Conservation (phyloP, 257 asterid genomes). For the Plantago ovata region DNA sequence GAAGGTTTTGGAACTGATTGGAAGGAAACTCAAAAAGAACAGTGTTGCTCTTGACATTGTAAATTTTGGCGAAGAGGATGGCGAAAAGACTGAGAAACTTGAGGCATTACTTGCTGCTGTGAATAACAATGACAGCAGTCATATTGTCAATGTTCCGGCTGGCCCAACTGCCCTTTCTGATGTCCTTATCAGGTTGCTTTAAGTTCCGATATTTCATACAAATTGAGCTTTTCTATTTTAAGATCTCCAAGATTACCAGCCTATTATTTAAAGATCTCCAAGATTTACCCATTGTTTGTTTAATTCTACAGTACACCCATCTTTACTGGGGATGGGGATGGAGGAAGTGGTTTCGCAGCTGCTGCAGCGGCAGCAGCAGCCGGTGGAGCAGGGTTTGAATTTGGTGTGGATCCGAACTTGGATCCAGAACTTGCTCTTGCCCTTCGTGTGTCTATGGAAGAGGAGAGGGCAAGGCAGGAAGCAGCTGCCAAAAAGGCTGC, state of each 20-base stretch:
- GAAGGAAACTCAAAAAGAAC: conserved; percentile 88
- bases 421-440: conserved; percentile 99
- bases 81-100: conserved; percentile 80
- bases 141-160: conserved; percentile 85
- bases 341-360: conserved; percentile 89
- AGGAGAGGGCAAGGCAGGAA: conserved; percentile 99
- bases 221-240: conserved; percentile 11
- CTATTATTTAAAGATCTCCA: neutral
- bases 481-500: conserved; percentile 97
- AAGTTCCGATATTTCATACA: neutral
- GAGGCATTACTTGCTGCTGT: conserved; percentile 90
- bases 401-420: conserved; percentile 99
- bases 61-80: conserved; percentile 95
- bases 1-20: conserved; percentile 87
- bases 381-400: conserved; percentile 87
- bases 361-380: conserved; percentile 82
- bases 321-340: conserved; percentile 96
- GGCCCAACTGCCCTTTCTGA: conserved; percentile 96
- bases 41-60: conserved; percentile 97
- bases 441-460: conserved; percentile 99
- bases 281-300: conserved; percentile 4
- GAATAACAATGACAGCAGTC: conserved; percentile 92
- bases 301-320: conserved; percentile 69
- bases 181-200: conserved; percentile 77
- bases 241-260: neutral